phyloP scores from a whole-genome alignment of 768 basidiomycete genomes.

The Ramaria sp. region DNA sequence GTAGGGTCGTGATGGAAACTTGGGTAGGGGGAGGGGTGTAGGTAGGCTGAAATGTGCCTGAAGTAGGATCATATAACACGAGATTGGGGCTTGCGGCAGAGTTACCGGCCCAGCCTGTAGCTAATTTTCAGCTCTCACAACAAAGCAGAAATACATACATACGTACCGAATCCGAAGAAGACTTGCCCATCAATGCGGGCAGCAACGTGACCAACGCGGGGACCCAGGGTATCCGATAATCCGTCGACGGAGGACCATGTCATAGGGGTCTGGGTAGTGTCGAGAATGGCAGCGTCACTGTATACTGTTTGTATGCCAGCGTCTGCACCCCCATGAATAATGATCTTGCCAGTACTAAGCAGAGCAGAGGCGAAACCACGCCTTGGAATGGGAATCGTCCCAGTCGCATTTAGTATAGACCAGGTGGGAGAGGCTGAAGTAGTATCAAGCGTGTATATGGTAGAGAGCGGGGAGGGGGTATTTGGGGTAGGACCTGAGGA shows the following conservation, averaged over 20 bases:
- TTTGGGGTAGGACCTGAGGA: constrained; percentile 11
- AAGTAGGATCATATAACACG: neutral
- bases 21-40: neutral
- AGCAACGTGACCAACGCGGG: constrained; percentile 67
- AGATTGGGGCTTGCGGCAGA: neutral
- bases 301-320: constrained; percentile 36
- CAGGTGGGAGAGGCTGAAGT: constrained; percentile 36
- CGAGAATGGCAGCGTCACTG: constrained; percentile 62
- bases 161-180: constrained; percentile 69
- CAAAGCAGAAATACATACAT: neutral
- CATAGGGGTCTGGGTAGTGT: constrained; percentile 43
- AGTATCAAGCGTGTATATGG: constrained; percentile 55
- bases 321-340: constrained; percentile 76
- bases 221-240: constrained; percentile 43
- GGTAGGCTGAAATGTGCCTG: neutral
- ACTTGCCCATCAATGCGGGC: constrained; percentile 47
- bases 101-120: constrained; percentile 1
- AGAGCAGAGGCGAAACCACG: constrained; percentile 49
- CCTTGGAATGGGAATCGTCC: constrained; percentile 42
- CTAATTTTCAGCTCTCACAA: neutral
- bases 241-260: constrained; percentile 43
- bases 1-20: constrained; percentile 2
- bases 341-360: constrained; percentile 39
- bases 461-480: constrained; percentile 41
- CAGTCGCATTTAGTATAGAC: constrained; percentile 31